phyloP scores from a whole-genome alignment of 192 early-diverging fungal species.

The Entophlyctis luteolus region DNA sequence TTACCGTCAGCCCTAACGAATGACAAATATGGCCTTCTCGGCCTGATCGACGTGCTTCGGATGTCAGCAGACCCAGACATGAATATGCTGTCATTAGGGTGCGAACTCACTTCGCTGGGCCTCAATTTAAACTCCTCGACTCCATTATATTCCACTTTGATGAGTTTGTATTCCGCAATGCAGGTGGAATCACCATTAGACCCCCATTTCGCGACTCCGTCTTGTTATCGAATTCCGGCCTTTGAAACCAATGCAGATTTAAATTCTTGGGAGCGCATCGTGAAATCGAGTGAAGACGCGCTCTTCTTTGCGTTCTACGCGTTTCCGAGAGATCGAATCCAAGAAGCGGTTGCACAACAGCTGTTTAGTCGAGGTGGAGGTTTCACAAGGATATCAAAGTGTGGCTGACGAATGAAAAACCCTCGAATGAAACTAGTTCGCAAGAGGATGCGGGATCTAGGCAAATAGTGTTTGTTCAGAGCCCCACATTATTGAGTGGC shows the following conservation, averaged over 20 bases:
- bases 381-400: conserved; percentile 91
- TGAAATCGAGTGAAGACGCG: conserved; percentile 78
- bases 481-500: conserved; percentile 38
- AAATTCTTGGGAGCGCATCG: conserved; percentile 63
- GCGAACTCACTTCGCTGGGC: conserved; percentile 83
- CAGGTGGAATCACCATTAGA: conserved; percentile 35
- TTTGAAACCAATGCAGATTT: not conserved
- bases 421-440: not conserved
- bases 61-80: conserved; percentile 66
- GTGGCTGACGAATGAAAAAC: conserved; percentile 85
- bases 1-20: conserved; percentile 14
- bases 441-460: too few species aligned
- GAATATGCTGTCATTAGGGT: conserved; percentile 80
- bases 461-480: conserved; percentile 13
- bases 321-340: conserved; percentile 82
- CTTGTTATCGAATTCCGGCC: conserved; percentile 71
- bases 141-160: conserved; percentile 78
- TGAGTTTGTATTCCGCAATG: conserved; percentile 75
- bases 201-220: conserved; percentile 78
- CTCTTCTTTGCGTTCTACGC: conserved; percentile 97
- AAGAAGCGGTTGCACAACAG: conserved; percentile 92
- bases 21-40: conserved; percentile 78
- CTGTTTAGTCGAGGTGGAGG: conserved; percentile 90
- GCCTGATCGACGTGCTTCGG: conserved; percentile 79
- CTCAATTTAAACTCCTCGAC: conserved; percentile 46